A percentile compares a stretch with the other conserved stretches of the same genome.
These are phyloP conservation scores for Diaporthe batatas DNA, from an alignment of 2,329 filamentous ascomycete genomes.

Conservation along the genomic window DNA sequence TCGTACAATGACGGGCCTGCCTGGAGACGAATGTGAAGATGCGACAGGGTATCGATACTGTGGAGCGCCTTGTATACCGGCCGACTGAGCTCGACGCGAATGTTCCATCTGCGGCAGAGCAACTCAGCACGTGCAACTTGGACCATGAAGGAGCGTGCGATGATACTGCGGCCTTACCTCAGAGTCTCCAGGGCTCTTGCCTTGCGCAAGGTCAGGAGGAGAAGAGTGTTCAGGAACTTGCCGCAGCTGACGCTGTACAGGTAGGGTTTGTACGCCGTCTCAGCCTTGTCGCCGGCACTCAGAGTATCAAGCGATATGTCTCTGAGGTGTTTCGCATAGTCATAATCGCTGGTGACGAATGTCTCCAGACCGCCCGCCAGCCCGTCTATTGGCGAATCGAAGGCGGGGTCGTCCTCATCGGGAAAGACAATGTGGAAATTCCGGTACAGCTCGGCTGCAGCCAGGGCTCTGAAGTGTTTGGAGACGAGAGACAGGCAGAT, in stretches of 20 bases:
- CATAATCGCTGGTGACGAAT: slow-evolving; percentile 72
- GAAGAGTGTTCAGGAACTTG: slow-evolving; percentile 73
- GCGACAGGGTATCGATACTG: slow-evolving; percentile 63
- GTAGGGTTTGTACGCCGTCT: slow-evolving; percentile 67
- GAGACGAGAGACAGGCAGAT: slow-evolving; percentile 71
- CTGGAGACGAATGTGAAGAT: slow-evolving; percentile 71
- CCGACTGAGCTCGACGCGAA: slow-evolving; percentile 72
- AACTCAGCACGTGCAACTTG: slow-evolving; percentile 31
- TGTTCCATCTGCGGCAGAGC: slow-evolving; percentile 67
- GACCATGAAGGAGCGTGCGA: neutral
- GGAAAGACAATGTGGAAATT: slow-evolving; percentile 72
- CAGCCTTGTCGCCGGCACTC: slow-evolving; percentile 65
- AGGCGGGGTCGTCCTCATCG: slow-evolving; percentile 67
- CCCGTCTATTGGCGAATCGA: slow-evolving; percentile 67
- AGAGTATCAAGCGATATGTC: slow-evolving; percentile 69
- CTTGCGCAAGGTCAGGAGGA: slow-evolving; percentile 69
- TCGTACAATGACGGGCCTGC: slow-evolving; percentile 68
- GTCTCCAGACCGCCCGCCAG: slow-evolving; percentile 72
- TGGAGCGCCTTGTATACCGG: slow-evolving; percentile 70
- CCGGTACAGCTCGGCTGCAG: slow-evolving; percentile 70
- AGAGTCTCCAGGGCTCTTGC: slow-evolving; percentile 69
- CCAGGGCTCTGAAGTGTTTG: slow-evolving; percentile 68
- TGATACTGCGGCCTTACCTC: slow-evolving; percentile 55
- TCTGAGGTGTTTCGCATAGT: slow-evolving; percentile 71
- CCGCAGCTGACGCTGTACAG: slow-evolving; percentile 68